Percentiles rank a stretch among this genome's conserved stretches.
phyloP scores from a whole-genome alignment of 345 rosid species.

The Nephelium lappaceum region DNA sequence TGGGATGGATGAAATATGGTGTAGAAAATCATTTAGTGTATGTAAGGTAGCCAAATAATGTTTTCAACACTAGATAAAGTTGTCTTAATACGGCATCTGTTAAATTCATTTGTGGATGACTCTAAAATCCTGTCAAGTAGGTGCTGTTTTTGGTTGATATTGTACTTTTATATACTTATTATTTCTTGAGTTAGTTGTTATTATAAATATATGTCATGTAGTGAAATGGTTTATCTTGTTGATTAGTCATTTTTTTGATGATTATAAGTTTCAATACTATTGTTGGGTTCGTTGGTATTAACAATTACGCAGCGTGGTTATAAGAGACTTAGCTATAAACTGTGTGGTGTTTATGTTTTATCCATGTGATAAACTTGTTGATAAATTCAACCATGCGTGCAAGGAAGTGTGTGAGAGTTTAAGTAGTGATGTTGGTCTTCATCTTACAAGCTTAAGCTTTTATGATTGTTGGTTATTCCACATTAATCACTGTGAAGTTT shows the following conservation, averaged over 20 bases:
- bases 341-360: background rate
- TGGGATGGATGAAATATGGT: background rate
- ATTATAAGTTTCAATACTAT: constrained; percentile 1
- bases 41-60: background rate
- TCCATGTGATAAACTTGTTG: background rate
- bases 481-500: constrained; percentile 18
- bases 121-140: background rate
- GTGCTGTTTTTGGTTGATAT: background rate
- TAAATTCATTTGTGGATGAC: background rate
- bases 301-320: background rate
- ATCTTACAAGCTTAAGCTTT: background rate
- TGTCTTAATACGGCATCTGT: background rate
- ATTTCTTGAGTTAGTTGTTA: background rate
- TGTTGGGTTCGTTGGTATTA: background rate
- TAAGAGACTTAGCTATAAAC: background rate
- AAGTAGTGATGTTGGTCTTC: background rate
- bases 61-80: constrained; percentile 6
- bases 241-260: constrained; percentile 21
- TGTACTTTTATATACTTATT: background rate
- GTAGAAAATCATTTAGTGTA: background rate
- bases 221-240: constrained; percentile 14
- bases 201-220: too few relatives aligned
- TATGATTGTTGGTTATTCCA: background rate
- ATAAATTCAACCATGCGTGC: background rate
- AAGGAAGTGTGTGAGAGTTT: background rate